Evolutionary conservation across 805 yeast genomes (phyloP).

Genomic region (Myxozyma melibiosi): DNA sequence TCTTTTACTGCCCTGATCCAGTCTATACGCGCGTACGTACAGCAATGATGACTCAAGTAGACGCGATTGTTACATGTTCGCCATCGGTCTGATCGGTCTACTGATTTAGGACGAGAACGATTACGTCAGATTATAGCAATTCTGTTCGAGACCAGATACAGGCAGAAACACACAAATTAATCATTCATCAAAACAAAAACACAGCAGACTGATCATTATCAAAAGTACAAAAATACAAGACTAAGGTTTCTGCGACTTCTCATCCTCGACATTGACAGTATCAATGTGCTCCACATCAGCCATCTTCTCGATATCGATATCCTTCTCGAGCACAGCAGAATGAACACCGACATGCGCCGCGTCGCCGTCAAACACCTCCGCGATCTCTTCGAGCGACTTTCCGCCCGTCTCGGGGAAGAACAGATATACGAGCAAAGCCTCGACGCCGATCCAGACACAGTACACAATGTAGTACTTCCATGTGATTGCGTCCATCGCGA

Average conservation of each 20-base stretch:
- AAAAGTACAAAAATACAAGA: background rate
- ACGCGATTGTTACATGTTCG: no score
- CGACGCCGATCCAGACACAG: constrained; percentile 44
- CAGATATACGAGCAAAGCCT: constrained; percentile 41
- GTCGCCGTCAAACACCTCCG: constrained; percentile 27
- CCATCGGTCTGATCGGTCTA: no score
- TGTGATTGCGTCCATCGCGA: constrained; percentile 47
- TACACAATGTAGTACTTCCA: constrained; percentile 53
- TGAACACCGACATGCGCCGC: constrained; percentile 7
- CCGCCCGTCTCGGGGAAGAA: constrained; percentile 50
- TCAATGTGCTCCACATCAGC: constrained; percentile 9
- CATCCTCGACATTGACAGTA: background rate
- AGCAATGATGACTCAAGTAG: no score
- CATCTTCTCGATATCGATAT: constrained; percentile 3
- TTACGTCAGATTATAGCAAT: no score
- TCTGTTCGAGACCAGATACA: no score
- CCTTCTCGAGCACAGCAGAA: background rate
- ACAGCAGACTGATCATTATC: background rate
- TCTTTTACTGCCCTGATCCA: no score
- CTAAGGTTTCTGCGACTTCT: background rate
- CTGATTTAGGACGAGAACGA: no score
- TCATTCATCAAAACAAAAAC: background rate
- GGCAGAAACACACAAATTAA: background rate
- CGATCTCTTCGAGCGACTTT: constrained; percentile 49
- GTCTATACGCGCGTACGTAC: no score